Conservation (phyloP, 2,329 filamentous ascomycete genomes). For the Fusarium coffeatum region DNA sequence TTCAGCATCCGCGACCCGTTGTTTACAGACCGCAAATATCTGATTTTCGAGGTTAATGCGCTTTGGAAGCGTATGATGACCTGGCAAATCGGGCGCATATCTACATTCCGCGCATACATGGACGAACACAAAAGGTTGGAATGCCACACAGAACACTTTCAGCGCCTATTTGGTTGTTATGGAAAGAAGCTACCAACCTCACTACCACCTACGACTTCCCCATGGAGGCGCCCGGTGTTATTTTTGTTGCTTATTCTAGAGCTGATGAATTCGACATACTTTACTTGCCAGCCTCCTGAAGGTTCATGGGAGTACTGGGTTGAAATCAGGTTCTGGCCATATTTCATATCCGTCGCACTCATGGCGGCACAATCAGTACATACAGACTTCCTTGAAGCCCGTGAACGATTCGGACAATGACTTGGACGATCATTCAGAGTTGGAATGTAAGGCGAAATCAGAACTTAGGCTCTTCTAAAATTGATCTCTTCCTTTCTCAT, state of each 20-base stretch:
- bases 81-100: neutral
- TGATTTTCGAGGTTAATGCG: neutral
- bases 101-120: neutral
- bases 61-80: neutral
- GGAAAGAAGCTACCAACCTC: neutral
- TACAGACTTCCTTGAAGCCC: neutral
- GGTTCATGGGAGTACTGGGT: neutral
- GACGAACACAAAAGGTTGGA: neutral
- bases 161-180: neutral
- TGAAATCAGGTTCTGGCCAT: too few relatives aligned
- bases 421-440: neutral
- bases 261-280: neutral
- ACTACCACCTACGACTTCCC: neutral
- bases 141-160: neutral
- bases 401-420: neutral
- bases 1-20: neutral
- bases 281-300: neutral
- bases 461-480: neutral
- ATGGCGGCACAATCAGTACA: neutral
- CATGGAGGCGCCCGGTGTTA: neutral
- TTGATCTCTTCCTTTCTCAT: neutral
- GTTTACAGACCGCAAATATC: neutral
- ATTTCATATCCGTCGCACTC: neutral
- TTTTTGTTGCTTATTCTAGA: neutral
- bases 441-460: accelerated